A percentile compares a stretch with the other conserved stretches of the same genome.
These are phyloP conservation scores for Nyssa sinensis DNA, from an alignment of 148 eudicot species.

Conservation along the genomic window DNA sequence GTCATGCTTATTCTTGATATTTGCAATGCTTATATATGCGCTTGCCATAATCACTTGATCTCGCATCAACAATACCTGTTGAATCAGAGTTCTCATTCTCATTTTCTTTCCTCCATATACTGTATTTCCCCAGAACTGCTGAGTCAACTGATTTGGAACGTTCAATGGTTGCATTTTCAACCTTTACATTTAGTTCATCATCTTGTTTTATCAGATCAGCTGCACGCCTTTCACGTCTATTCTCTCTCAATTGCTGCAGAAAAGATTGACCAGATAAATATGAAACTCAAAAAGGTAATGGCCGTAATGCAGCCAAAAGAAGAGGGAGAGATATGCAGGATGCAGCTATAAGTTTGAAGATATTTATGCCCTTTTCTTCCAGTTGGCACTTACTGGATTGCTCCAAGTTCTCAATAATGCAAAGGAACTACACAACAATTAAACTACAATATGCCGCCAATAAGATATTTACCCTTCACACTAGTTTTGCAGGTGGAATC, in stretches of 20 bases:
- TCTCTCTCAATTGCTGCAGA: conserved; percentile 76
- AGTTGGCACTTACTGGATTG: not conserved
- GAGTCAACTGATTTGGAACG: conserved; percentile 93
- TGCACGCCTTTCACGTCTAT: conserved; percentile 76
- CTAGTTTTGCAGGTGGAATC: conserved; percentile 65
- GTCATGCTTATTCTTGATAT: conserved; percentile 64
- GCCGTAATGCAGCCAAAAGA: not conserved
- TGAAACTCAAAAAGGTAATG: not conserved
- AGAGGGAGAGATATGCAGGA: conserved; percentile 3
- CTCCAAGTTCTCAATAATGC: not conserved
- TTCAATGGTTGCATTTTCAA: conserved; percentile 94
- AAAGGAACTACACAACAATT: conserved; percentile 4
- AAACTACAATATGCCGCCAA: conserved; percentile 8
- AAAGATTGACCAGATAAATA: conserved; percentile 8
- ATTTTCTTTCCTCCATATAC: conserved; percentile 85
- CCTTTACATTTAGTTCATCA: conserved; percentile 74
- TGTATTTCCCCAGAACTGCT: conserved; percentile 92
- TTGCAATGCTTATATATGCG: conserved; percentile 82
- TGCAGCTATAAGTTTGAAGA: not conserved
- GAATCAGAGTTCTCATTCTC: conserved; percentile 89
- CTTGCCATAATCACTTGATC: conserved; percentile 96
- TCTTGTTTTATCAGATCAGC: conserved; percentile 76
- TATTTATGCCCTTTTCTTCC: not conserved
- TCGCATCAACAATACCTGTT: conserved; percentile 79
- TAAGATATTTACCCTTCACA: conserved; percentile 61